Percentiles rank a stretch among this genome's conserved stretches.
phyloP scores from a whole-genome alignment of 306 rosid species.

The Hippophae tibetana region DNA sequence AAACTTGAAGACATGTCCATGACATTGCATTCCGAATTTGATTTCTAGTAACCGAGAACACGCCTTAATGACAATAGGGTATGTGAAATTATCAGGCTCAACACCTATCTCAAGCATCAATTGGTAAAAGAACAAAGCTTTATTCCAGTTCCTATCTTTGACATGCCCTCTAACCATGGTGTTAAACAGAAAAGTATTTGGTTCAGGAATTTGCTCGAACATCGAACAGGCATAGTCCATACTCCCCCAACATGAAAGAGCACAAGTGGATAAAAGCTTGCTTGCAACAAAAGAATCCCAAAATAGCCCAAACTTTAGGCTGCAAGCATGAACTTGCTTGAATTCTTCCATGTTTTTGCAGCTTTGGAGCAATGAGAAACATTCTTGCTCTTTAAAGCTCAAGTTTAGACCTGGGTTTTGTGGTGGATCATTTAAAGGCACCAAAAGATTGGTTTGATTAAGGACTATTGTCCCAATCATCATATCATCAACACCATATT shows the following conservation, averaged over 20 bases:
- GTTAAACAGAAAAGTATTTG: conserved; percentile 58
- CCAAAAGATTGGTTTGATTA: conserved; percentile 36
- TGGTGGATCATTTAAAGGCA: conserved; percentile 34
- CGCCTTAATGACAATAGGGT: conserved; percentile 63
- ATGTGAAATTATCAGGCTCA: conserved; percentile 63
- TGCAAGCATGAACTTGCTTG: conserved; percentile 60
- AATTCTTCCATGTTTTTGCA: conserved; percentile 60
- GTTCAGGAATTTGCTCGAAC: conserved; percentile 56
- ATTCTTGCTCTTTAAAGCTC: conserved; percentile 47
- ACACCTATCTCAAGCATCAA: conserved; percentile 57
- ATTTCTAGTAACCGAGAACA: conserved; percentile 40
- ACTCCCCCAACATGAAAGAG: conserved; percentile 74
- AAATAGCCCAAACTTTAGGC: conserved; percentile 53
- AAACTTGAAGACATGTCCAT: conserved; percentile 55
- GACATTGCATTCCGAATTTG: conserved; percentile 53
- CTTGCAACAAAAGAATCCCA: conserved; percentile 54
- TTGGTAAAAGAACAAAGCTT: conserved; percentile 40
- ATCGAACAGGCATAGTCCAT: conserved; percentile 89
- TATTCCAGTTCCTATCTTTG: conserved; percentile 33
- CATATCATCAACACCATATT: conserved; percentile 44
- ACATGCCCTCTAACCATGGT: conserved; percentile 62
- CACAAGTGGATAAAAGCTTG: conserved; percentile 65
- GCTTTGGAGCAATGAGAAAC: conserved; percentile 44
- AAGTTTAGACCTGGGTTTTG: conserved; percentile 34
- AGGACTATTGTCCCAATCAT: conserved; percentile 82